Conservation (phyloP, 805 yeast species). For the Nakazawaea anatomiae region DNA sequence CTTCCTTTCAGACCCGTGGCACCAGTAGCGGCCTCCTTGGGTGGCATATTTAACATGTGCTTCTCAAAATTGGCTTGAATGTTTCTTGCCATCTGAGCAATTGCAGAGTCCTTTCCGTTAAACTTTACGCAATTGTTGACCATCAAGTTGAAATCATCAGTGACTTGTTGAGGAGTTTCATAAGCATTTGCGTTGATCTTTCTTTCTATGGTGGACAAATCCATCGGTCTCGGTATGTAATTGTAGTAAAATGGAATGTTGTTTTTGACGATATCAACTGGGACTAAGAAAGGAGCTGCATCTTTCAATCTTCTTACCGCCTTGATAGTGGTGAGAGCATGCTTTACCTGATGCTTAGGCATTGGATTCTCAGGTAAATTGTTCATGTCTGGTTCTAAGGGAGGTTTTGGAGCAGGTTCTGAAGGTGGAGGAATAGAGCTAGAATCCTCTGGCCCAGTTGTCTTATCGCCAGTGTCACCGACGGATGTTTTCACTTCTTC, state of each 20-base stretch:
- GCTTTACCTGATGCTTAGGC: constrained; percentile 80
- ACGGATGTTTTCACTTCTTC: constrained; percentile 48
- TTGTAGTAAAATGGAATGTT: constrained; percentile 90
- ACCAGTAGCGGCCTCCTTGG: constrained; percentile 36
- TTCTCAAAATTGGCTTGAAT: constrained; percentile 90
- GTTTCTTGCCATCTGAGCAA: constrained; percentile 87
- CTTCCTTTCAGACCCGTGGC: constrained; percentile 22
- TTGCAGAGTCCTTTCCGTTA: constrained; percentile 78
- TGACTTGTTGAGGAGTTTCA: constrained; percentile 60
- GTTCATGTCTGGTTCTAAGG: constrained; percentile 66
- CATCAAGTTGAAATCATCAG: constrained; percentile 78
- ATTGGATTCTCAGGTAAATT: constrained; percentile 62
- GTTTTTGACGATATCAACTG: constrained; percentile 84
- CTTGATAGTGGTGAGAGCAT: constrained; percentile 70
- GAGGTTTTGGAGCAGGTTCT: constrained; percentile 72
- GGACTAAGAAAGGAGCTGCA: constrained; percentile 82
- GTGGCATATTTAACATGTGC: constrained; percentile 88
- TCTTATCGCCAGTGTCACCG: constrained; percentile 18
- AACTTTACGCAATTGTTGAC: constrained; percentile 76
- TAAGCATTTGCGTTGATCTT: constrained; percentile 70
- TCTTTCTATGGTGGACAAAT: constrained; percentile 81
- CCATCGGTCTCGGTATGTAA: constrained; percentile 85
- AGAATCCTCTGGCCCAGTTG: constrained; percentile 53
- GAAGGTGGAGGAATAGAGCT: constrained; percentile 52
- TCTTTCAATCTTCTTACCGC: constrained; percentile 88